These are phyloP conservation scores for Pouteria campechiana DNA, from an alignment of 179 eudicot genomes.

Conservation along the genomic window DNA sequence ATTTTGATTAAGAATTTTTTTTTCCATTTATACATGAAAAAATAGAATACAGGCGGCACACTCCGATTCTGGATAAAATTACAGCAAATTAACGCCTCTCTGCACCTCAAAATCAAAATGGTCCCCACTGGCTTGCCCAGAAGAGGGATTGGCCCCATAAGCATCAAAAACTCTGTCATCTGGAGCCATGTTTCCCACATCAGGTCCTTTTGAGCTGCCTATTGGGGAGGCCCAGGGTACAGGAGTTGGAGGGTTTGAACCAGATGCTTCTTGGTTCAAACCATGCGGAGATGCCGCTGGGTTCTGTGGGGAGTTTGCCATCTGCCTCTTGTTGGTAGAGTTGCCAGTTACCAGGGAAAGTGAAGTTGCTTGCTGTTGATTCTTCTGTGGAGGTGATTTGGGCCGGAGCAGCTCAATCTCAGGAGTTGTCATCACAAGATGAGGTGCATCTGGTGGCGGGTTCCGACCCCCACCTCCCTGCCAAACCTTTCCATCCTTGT, in stretches of 20 bases:
- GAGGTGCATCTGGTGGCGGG: slow-evolving; percentile 96
- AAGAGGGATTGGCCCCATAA: slow-evolving; percentile 47
- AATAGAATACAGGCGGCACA: too few species aligned
- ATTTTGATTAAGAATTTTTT: too few species aligned
- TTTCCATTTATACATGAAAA: too few species aligned
- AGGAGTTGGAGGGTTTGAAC: slow-evolving; percentile 31
- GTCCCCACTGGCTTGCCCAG: slow-evolving; percentile 34
- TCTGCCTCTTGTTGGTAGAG: slow-evolving; percentile 36
- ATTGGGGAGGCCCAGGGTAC: slow-evolving; percentile 49
- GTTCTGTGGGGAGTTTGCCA: slow-evolving; percentile 51
- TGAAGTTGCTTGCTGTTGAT: slow-evolving; percentile 70
- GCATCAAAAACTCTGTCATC: slow-evolving; percentile 46
- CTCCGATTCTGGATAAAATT: too few species aligned
- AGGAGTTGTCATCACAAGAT: slow-evolving; percentile 79
- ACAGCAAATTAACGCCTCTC: slow-evolving; percentile 56
- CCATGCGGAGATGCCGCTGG: slow-evolving; percentile 17
- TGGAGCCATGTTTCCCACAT: slow-evolving; percentile 16
- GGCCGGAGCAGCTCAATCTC: slow-evolving; percentile 91
- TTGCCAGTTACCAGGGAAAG: slow-evolving; percentile 46
- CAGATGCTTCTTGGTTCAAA: slow-evolving; percentile 49
- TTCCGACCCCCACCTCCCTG: slow-evolving; percentile 94
- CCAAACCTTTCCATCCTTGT: slow-evolving; percentile 95
- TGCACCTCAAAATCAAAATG: slow-evolving; percentile 53
- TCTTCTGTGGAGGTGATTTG: slow-evolving; percentile 95
- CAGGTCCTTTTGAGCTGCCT: slow-evolving; percentile 36